Conservation (phyloP, 2,329 filamentous ascomycete species). For the Fusarium duplospermum region DNA sequence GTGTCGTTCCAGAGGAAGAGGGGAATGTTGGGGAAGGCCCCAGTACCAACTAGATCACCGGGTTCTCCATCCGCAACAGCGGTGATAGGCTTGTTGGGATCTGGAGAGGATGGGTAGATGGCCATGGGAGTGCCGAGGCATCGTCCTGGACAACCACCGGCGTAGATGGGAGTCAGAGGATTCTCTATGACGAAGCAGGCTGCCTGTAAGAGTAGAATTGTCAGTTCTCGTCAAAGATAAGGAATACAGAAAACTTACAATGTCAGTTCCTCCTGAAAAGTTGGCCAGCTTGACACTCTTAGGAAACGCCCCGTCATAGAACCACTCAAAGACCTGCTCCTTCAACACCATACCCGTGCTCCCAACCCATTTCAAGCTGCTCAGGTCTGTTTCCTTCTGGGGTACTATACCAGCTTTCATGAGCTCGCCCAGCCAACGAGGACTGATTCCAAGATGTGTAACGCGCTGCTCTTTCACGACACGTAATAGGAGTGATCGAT, state of each 20-base stretch:
- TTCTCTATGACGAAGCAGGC: conserved; percentile 74
- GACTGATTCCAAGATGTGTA: conserved; percentile 80
- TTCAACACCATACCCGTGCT: conserved; percentile 87
- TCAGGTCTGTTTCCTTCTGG: conserved; percentile 71
- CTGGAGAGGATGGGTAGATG: conserved; percentile 66
- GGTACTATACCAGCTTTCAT: conserved; percentile 73
- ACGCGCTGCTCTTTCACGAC: conserved; percentile 72
- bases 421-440: conserved; percentile 80
- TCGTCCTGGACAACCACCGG: conserved; percentile 64
- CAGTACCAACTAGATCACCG: conserved; percentile 79
- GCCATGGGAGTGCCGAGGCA: conserved; percentile 63
- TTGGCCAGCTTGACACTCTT: conserved; percentile 74
- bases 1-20: conserved; percentile 72
- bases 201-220: conserved; percentile 50
- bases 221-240: neutral
- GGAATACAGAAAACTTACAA: conserved; percentile 60
- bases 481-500: conserved; percentile 71
- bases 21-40: conserved; percentile 81
- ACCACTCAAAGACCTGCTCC: conserved; percentile 82
- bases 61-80: conserved; percentile 69
- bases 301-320: conserved; percentile 79
- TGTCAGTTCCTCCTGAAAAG: conserved; percentile 82
- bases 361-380: conserved; percentile 69
- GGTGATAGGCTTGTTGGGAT: conserved; percentile 59
- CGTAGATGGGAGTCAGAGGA: conserved; percentile 73